These are phyloP conservation scores for Metschnikowia shivogae DNA, from an alignment of 805 yeast genomes.

Conservation along the genomic window DNA sequence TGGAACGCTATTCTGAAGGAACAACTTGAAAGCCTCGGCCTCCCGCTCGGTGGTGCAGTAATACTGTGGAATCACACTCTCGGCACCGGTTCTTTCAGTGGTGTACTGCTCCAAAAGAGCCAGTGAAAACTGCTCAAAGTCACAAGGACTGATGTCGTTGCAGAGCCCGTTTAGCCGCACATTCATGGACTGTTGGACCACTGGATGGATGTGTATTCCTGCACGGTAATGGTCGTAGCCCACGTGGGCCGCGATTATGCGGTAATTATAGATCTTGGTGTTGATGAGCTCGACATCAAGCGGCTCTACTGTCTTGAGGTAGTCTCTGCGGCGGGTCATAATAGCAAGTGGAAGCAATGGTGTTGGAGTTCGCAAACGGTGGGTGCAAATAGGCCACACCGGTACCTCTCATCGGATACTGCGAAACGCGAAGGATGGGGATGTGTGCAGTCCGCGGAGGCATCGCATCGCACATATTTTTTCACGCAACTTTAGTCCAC, in stretches of 20 bases:
- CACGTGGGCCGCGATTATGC: constrained; percentile 4
- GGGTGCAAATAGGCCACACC: constrained; percentile 1
- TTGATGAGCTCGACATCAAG: constrained; percentile 11
- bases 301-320: constrained; percentile 6
- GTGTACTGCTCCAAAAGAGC: constrained; percentile 7
- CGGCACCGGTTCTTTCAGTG: constrained; percentile 5
- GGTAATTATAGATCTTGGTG: constrained; percentile 9
- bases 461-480: constrained; percentile 4
- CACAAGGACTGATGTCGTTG: constrained; percentile 12
- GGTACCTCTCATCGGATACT: background rate
- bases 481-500: background rate
- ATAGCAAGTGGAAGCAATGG: constrained; percentile 6
- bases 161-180: constrained; percentile 4
- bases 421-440: background rate
- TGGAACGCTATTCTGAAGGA: background rate
- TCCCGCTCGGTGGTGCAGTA: constrained; percentile 10
- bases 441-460: background rate
- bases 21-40: constrained; percentile 2
- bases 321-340: constrained; percentile 10
- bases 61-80: constrained; percentile 10
- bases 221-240: constrained; percentile 13
- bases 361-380: background rate
- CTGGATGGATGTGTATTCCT: constrained; percentile 5
- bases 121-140: constrained; percentile 10
- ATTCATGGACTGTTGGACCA: background rate